Base-by-base conservation (phyloP, 2,329 filamentous ascomycete genomes). In the Aspergillus sp. region DNA sequence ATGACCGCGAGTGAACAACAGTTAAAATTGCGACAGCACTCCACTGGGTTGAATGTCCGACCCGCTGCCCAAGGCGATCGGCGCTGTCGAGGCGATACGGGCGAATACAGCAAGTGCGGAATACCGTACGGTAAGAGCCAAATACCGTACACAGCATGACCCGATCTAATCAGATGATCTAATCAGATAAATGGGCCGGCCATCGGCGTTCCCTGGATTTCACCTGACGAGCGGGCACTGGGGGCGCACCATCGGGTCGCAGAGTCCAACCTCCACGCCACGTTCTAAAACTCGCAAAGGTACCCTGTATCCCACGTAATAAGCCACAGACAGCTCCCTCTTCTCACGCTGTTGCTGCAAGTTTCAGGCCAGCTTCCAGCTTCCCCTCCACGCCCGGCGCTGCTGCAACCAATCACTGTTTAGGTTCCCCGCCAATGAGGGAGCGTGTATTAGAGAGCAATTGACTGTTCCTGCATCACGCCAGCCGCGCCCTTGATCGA, bases 151-250 rank as follows among this genome's bases (percentile, higher is more conserved):
- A n/a, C 12, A n/a, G 7, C 12, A 36, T 36, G 55, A 41, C 8
- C 59, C 52, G 24, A 65, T 64, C 63, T 65, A 62, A 66, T 66
- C 64, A 63, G 64, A 66, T 66, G 60, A 66, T 66, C 64, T 66
- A 66, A 66, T 66, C 64, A 66, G 63, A 66, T 66, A 63, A 58
- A 41, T 38, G 38, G 11, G 48, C 55, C 63, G 59, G 63, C 60
- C 30, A 57, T 56, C 61, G 64, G 64, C 62, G 62, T 55, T 39
- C 26, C 47, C 34, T 39, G 54, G 18, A 26, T 39, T 6, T 53
- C 44, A 49, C 48, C 54, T 51, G 49, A 47, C 48, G 26, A 30
- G 26, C 26, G 26, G 26, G 26, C 26, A 9, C 26, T 4, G 26
- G 26, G 26, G 26, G 26, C 26, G 3, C 24, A 30, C 26, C 8